Evolutionary conservation across 768 basidiomycete species (phyloP).

Genomic region (Auricularia sp.): DNA sequence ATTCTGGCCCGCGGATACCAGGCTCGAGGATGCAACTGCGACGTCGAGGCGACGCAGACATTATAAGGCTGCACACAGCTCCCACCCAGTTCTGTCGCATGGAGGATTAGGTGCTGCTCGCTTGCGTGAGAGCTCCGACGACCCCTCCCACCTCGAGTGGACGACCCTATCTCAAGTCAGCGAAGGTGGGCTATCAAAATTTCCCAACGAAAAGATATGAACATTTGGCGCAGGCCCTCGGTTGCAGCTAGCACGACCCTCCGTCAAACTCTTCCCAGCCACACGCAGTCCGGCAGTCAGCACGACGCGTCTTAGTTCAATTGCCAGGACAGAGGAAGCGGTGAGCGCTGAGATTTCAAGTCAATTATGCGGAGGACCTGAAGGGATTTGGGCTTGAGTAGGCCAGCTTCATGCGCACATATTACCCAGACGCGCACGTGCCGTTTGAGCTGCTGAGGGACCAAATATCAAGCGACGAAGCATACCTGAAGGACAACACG

Average conservation of each 20-base stretch:
- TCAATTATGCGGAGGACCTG: constrained; percentile 1
- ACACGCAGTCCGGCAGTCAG: constrained; percentile 33
- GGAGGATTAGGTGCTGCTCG: constrained; percentile 49
- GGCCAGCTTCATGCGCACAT: constrained; percentile 63
- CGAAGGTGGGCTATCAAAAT: constrained; percentile 17
- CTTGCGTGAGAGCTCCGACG: constrained; percentile 46
- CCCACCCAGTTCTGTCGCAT: constrained; percentile 45
- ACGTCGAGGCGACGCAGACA: not conserved
- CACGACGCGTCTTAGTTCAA: constrained; percentile 25
- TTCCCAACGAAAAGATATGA: too few species aligned
- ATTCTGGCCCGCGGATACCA: constrained; percentile 53
- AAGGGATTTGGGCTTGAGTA: constrained; percentile 17
- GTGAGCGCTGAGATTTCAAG: constrained; percentile 27
- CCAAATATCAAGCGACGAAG: constrained; percentile 37
- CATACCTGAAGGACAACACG: constrained; percentile 23
- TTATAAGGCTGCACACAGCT: constrained; percentile 12
- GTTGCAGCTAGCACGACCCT: constrained; percentile 14
- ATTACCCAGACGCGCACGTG: constrained; percentile 67
- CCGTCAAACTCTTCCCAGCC: constrained; percentile 45
- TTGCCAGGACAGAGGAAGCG: constrained; percentile 43
- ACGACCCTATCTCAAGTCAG: constrained; percentile 7
- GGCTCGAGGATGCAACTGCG: constrained; percentile 13
- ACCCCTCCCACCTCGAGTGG: constrained; percentile 22
- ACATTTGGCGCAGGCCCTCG: not conserved
- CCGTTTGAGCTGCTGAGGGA: constrained; percentile 54